Base-by-base conservation (phyloP, 257 asterid species). In the Salvia splendens region DNA sequence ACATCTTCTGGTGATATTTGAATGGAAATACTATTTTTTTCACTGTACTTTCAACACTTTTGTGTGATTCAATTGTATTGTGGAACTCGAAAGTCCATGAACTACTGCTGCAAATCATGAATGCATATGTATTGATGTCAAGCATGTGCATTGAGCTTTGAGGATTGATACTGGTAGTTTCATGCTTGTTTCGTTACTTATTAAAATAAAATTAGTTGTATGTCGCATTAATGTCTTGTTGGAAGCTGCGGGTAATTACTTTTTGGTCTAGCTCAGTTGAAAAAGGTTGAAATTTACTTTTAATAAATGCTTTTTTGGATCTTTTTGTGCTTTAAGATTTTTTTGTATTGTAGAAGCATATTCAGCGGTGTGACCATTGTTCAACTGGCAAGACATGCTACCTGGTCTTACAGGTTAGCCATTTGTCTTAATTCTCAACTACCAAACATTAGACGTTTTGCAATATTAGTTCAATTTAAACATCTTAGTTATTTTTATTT, bases 301-400 rank as follows among this genome's bases (percentile, higher is more conserved):
- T 11, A 42, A 5, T 42, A 20, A 51, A 6, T 64, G 42, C 6
- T 51, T 10, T 61, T 46, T 52, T 64, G 64, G 12, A 47, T 59
- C 14, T 28, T 62, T 33, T 69, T 61, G 24, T 45, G 30, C 11
- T 40, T 72, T 61, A 67, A 30, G 70, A 20, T 62, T 73, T 48
- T 17, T 71, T 78, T 70, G 77, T 46, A 62, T 38, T 60, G 45
- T 76, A 93, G 99, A 93, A 85, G 87, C 97, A 88, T 79, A 69
- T 75, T 73, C 92, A 83, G 67, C 88, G 82, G 1, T 93, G 99
- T 67, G 84, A 75, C 77, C 69, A 65, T 58, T 93, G 99, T 80
- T 84, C 95, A 71, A 75, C 83, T 16, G 96, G 96, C 75, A 88
- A 80, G 78, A 80, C 92, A 69, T 93, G 99, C 83, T 93, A 88